Conservation (phyloP, 2,329 filamentous ascomycete genomes). For the Calonectria hawksworthii region DNA sequence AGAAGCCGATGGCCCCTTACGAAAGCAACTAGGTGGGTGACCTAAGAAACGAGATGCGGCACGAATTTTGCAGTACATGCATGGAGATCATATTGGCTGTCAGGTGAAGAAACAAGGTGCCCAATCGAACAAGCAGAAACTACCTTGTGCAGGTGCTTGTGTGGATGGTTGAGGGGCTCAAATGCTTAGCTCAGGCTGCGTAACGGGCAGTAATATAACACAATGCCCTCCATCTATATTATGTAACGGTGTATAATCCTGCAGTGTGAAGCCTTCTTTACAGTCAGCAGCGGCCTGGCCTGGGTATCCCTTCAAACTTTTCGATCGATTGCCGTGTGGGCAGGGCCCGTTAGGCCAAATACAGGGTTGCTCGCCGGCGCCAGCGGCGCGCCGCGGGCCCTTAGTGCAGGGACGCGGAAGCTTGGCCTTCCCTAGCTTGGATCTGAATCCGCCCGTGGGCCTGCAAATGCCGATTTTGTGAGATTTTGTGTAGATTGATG, state of each 20-base stretch:
- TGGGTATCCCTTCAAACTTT: background rate
- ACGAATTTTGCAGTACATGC: background rate
- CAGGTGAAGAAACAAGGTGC: background rate
- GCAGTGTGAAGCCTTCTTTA: background rate
- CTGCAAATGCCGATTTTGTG: background rate
- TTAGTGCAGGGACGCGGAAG: background rate
- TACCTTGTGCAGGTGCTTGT: background rate
- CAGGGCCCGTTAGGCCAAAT: background rate
- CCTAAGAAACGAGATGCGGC: background rate
- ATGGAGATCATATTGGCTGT: background rate
- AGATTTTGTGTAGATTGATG: background rate
- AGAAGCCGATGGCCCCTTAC: background rate
- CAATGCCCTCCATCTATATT: background rate
- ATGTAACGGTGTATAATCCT: slow-evolving; percentile 8
- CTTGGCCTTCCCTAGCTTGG: background rate
- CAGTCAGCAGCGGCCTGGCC: background rate
- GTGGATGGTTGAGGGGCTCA: background rate
- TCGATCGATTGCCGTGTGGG: slow-evolving; percentile 2
- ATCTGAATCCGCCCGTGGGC: background rate
- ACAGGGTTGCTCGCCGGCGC: slow-evolving; percentile 21
- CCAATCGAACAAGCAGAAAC: background rate
- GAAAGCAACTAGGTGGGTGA: background rate
- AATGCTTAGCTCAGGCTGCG: background rate
- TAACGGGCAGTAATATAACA: background rate
- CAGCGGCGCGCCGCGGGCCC: background rate